phyloP scores from a whole-genome alignment of 1,284 basidiomycete species.

The Coniferiporia weirii region DNA sequence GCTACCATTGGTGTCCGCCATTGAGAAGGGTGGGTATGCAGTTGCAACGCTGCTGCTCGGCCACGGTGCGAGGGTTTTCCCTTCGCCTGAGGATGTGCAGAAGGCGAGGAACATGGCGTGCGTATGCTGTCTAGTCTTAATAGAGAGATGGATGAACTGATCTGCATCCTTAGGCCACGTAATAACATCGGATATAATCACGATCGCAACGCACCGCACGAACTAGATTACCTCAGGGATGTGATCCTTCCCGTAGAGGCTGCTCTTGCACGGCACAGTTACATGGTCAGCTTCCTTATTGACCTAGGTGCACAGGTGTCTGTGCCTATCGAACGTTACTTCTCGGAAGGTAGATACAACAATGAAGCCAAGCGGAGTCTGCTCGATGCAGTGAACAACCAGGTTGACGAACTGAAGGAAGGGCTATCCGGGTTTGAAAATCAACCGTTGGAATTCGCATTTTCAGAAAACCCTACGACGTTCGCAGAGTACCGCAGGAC shows the following conservation, averaged over 20 bases:
- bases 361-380: slow-evolving; percentile 26
- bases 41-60: slow-evolving; percentile 38
- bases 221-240: slow-evolving; percentile 22
- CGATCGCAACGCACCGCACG: slow-evolving; percentile 3
- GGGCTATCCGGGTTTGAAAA: slow-evolving; percentile 20
- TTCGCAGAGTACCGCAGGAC: slow-evolving; percentile 5
- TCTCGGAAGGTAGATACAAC: slow-evolving; percentile 6
- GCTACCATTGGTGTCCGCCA: slow-evolving; percentile 34
- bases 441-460: background rate
- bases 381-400: slow-evolving; percentile 37
- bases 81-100: slow-evolving; percentile 31
- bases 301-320: slow-evolving; percentile 40
- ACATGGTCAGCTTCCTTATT: slow-evolving; percentile 39
- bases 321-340: slow-evolving; percentile 26
- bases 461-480: slow-evolving; percentile 2
- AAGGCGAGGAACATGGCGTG: slow-evolving; percentile 24
- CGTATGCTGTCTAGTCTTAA: background rate
- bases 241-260: slow-evolving; percentile 37
- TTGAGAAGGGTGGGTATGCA: slow-evolving; percentile 31
- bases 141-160: background rate
- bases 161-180: background rate
- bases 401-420: slow-evolving; percentile 24
- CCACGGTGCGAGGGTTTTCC: slow-evolving; percentile 33
- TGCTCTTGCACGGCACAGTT: slow-evolving; percentile 35
- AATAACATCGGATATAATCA: background rate